Conservation (phyloP, 176 grass and related monocot species). For the Rhynchospora tenuis region DNA sequence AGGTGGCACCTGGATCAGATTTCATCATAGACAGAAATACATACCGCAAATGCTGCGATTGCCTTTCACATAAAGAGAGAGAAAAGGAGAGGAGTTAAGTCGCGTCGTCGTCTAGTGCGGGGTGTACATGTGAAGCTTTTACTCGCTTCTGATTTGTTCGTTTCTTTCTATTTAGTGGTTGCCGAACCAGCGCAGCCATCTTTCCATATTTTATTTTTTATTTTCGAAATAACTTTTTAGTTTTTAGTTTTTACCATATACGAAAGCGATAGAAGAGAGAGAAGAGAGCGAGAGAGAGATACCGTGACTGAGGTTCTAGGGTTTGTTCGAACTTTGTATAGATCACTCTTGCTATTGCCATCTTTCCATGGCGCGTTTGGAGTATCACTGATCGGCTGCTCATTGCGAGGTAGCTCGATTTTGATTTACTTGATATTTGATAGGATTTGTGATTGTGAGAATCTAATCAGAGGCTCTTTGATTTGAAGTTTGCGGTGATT, state of each 20-base stretch:
- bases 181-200: background rate
- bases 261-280: background rate
- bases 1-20: background rate
- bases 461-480: background rate
- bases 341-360: background rate
- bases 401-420: background rate
- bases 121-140: background rate
- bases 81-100: background rate
- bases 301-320: background rate
- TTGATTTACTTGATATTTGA: background rate
- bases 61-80: background rate
- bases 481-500: background rate
- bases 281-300: background rate
- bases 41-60: background rate
- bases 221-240: too few species aligned
- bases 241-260: background rate
- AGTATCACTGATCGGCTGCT: background rate
- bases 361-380: background rate
- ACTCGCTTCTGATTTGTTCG: background rate
- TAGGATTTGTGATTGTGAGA: background rate
- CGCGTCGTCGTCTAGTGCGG: background rate
- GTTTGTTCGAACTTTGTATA: background rate
- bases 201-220: background rate
- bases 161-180: background rate
- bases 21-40: background rate